These are phyloP conservation scores for Coemansia sp. DNA, from an alignment of 192 early-diverging fungal genomes.

Conservation along the genomic window DNA sequence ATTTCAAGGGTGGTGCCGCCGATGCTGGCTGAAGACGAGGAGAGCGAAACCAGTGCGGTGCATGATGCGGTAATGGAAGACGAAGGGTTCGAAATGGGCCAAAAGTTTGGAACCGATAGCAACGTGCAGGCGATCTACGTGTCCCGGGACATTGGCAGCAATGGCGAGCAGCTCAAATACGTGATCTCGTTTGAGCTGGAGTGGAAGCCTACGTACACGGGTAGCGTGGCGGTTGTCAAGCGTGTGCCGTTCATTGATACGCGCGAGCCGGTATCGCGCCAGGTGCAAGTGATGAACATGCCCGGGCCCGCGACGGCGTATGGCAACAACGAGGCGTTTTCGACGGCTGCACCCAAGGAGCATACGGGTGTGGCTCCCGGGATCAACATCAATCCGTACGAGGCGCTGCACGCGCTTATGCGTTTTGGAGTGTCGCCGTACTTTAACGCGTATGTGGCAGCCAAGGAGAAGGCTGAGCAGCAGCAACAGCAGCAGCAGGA, in stretches of 20 bases:
- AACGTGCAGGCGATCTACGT: conserved; percentile 72
- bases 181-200: conserved; percentile 70
- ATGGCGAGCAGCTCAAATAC: conserved; percentile 46
- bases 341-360: conserved; percentile 26
- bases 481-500: conserved; percentile 43
- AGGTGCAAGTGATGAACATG: conserved; percentile 89
- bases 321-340: not conserved
- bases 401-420: conserved; percentile 86
- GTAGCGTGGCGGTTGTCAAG: conserved; percentile 79
- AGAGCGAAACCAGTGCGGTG: not conserved
- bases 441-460: conserved; percentile 89
- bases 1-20: conserved; percentile 70
- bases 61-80: conserved; percentile 37
- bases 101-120: conserved; percentile 74
- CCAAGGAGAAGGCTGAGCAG: conserved; percentile 61
- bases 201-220: conserved; percentile 69
- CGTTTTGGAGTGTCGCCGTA: conserved; percentile 93
- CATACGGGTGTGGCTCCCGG: not conserved
- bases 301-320: conserved; percentile 62
- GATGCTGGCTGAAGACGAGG: conserved; percentile 55
- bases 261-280: conserved; percentile 65
- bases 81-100: conserved; percentile 71
- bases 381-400: conserved; percentile 65
- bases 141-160: conserved; percentile 61
- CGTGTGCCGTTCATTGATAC: conserved; percentile 69